phyloP scores from a whole-genome alignment of 257 asterid species.

The Lantana camara region DNA sequence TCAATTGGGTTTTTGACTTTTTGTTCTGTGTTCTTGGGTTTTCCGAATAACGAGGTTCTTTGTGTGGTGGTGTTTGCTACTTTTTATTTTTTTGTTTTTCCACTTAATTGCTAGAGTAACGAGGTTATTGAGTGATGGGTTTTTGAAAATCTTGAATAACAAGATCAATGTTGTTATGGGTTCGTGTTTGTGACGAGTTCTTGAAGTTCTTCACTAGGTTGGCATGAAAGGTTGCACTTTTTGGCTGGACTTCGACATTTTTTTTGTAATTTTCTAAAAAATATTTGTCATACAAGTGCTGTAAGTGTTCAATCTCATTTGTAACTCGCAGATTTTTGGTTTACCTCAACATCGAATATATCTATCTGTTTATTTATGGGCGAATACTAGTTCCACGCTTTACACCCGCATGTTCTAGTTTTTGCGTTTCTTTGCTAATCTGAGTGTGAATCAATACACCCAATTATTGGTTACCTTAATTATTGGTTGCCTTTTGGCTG shows the following conservation, averaged over 20 bases:
- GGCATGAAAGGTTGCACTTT: neutral
- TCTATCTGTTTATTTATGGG: constrained; percentile 1
- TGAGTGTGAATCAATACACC: constrained; percentile 1
- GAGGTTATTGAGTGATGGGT: constrained; percentile 2
- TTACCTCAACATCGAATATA: neutral
- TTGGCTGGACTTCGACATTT: neutral
- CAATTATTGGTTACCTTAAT: neutral
- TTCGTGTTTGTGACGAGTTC: neutral
- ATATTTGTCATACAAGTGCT: neutral
- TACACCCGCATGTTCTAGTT: neutral
- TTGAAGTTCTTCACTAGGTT: constrained; percentile 5
- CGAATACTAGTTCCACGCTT: neutral
- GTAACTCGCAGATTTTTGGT: constrained; percentile 10
- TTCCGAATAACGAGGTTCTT: neutral
- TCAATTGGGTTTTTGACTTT: constrained; percentile 13
- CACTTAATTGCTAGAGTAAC: neutral
- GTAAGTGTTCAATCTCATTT: neutral
- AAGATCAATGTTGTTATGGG: constrained; percentile 2
- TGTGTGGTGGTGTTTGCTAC: neutral
- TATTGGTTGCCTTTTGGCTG: neutral
- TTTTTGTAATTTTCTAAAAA: neutral
- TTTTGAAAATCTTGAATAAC: neutral
- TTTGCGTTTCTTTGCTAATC: constrained; percentile 3
- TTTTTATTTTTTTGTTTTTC: neutral
- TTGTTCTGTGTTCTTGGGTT: neutral